Percentiles rank a stretch among this genome's conserved stretches.
Evolutionary conservation across 2,329 filamentous ascomycete species (phyloP).

Genomic region (Arthrobotrys entomopaga): DNA sequence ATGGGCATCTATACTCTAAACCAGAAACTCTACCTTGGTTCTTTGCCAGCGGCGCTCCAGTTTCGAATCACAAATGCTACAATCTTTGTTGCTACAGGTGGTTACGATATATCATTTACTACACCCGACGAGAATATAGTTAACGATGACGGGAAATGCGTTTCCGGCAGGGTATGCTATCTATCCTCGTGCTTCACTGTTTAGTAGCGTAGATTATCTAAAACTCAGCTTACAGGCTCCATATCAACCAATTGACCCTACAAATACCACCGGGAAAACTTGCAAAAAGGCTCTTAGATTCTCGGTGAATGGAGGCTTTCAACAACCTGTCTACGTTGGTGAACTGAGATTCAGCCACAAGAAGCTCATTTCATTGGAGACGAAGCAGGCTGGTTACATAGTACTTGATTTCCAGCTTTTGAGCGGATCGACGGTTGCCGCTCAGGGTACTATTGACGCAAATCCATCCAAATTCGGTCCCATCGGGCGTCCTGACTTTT

Average conservation of each 20-base stretch:
- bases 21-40: background rate
- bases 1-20: constrained; percentile 17
- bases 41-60: background rate
- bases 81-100: background rate
- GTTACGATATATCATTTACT: background rate
- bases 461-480: background rate
- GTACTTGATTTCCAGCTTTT: background rate
- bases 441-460: background rate
- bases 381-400: background rate
- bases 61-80: background rate
- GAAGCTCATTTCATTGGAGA: background rate
- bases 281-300: background rate
- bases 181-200: background rate
- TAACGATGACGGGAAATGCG: background rate
- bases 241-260: background rate
- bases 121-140: background rate
- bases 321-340: background rate
- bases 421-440: background rate
- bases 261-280: background rate
- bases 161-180: background rate
- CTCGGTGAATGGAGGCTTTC: background rate
- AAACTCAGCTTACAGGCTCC: background rate
- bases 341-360: constrained; percentile 6
- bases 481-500: background rate
- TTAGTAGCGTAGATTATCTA: background rate